Percentiles rank a stretch among this genome's conserved stretches.
phyloP scores from a whole-genome alignment of 2,329 filamentous ascomycete genomes.

The Trichothecium roseum region DNA sequence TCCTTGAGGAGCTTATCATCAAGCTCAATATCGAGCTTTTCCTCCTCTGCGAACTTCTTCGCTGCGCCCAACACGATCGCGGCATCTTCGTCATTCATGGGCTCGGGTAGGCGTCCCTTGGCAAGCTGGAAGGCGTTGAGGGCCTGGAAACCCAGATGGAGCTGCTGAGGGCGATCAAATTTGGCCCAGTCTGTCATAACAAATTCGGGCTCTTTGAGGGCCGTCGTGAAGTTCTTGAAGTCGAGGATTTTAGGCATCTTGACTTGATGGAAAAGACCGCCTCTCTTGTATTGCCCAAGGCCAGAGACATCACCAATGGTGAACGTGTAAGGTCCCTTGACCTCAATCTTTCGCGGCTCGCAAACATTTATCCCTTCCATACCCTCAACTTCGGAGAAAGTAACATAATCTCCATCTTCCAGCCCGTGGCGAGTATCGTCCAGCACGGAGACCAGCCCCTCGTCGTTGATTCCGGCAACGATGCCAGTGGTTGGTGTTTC shows the following conservation, averaged over 20 bases:
- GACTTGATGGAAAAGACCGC: conserved; percentile 87
- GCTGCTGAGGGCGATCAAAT: conserved; percentile 85
- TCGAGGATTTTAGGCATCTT: conserved; percentile 95
- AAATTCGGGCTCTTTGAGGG: conserved; percentile 80
- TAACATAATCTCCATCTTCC: conserved; percentile 93
- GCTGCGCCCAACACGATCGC: conserved; percentile 65
- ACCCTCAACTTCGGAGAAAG: conserved; percentile 85
- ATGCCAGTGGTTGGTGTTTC: conserved; percentile 84
- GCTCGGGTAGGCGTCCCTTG: conserved; percentile 66
- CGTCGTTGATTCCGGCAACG: conserved; percentile 78
- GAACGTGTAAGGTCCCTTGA: conserved; percentile 95
- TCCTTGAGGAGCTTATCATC: conserved; percentile 90
- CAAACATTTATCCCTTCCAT: conserved; percentile 80
- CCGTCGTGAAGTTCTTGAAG: conserved; percentile 70
- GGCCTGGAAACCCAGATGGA: conserved; percentile 88
- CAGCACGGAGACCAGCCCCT: conserved; percentile 82
- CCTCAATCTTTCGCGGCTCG: conserved; percentile 80
- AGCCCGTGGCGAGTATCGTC: conserved; percentile 93
- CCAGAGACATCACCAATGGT: conserved; percentile 88
- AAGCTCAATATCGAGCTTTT: conserved; percentile 59
- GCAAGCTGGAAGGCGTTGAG: conserved; percentile 74
- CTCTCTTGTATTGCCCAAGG: conserved; percentile 76
- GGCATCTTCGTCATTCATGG: conserved; percentile 80
- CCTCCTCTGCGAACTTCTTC: conserved; percentile 61
- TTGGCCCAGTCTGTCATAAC: conserved; percentile 95